Base-by-base conservation (phyloP, 1,284 basidiomycete genomes). In the Rhodotorula mucilaginosa region DNA sequence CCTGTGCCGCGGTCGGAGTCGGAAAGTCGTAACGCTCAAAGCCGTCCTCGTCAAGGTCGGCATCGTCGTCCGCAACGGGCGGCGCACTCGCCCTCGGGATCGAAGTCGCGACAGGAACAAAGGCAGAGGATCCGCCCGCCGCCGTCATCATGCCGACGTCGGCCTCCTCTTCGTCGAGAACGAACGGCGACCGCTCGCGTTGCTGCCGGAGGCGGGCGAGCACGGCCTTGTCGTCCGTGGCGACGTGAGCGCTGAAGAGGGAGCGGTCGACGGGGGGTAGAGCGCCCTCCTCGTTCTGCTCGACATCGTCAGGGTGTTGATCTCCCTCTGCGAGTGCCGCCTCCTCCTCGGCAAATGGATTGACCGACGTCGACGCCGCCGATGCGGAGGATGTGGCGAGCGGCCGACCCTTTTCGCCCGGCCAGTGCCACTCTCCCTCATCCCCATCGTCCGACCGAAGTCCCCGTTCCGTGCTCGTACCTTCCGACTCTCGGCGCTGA, bases 151-250 rank as follows among this genome's bases (percentile, higher is more conserved):
- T 21, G 44, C 46, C 49, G 6, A 19, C 48, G 29, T 31, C 26
- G 29, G 18, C 31, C 12, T 31, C 48, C 5, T 44, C 56, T 0
- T 31, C 57, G 21, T 19, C 39, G 10, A 49, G 64, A 5, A 44
- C 56, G 34, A 48, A 31, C 44, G 31, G 52, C 61, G 44, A 54
- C 13, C 29, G 39, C 39, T 67, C 64, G 52, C 51, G 48, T 29
- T 58, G 65, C 1, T 57, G 34, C 1, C 73, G 62, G 1, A 76
- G 29, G 16, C 71, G 72, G 3, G 72, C 68, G 1, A 76, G 61
- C 19, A 73, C 62, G n/a, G 72, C 64, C 58, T 76, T 76, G 71
- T 76, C 75, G 65, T 76, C 75, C 19, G 75, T 74, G 16, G 75
- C 75, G 13, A 76, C 39, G 48, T 76, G 75, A 5, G 73, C 75